A percentile compares a stretch with the other conserved stretches of the same genome.
Evolutionary conservation across 306 rosid genomes (phyloP).

Genomic region (Biancaea sappan): DNA sequence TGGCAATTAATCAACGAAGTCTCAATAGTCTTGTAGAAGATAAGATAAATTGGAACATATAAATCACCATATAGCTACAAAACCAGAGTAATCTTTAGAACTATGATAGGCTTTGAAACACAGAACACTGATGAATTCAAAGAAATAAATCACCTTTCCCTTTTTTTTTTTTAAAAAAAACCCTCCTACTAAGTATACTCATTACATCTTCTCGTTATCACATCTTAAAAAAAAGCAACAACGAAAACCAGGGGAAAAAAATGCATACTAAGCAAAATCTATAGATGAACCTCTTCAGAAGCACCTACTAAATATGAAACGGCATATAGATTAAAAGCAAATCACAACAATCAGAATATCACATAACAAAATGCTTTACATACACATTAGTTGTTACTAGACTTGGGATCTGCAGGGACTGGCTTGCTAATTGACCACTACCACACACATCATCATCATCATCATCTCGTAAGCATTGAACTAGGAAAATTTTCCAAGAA

Average conservation of each 20-base stretch:
- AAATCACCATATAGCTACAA: not conserved
- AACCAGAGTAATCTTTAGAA: not conserved
- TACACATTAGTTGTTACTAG: conserved; percentile 39
- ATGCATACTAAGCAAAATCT: conserved; percentile 19
- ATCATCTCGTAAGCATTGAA: conserved; percentile 20
- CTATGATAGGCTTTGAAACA: not conserved
- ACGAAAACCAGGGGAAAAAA: conserved; percentile 20
- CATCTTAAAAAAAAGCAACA: conserved; percentile 23
- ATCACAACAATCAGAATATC: conserved; percentile 27
- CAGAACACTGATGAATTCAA: conserved; percentile 13
- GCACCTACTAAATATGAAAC: conserved; percentile 34
- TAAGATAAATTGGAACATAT: not conserved
- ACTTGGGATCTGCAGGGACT: conserved; percentile 35
- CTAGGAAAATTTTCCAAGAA: conserved; percentile 28
- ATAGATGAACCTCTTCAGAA: conserved; percentile 19
- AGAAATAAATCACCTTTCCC: conserved; percentile 11
- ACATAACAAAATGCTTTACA: conserved; percentile 44
- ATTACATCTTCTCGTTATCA: conserved; percentile 18
- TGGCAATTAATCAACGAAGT: too few relatives aligned
- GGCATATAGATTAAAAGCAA: conserved; percentile 16
- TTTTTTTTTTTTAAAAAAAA: too few relatives aligned
- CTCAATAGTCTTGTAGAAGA: too few relatives aligned
- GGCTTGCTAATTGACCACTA: conserved; percentile 33
- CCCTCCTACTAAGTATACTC: not conserved
- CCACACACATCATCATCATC: conserved; percentile 14